phyloP scores from a whole-genome alignment of 2,329 filamentous ascomycete genomes.

The Cyphellophora attinorum region DNA sequence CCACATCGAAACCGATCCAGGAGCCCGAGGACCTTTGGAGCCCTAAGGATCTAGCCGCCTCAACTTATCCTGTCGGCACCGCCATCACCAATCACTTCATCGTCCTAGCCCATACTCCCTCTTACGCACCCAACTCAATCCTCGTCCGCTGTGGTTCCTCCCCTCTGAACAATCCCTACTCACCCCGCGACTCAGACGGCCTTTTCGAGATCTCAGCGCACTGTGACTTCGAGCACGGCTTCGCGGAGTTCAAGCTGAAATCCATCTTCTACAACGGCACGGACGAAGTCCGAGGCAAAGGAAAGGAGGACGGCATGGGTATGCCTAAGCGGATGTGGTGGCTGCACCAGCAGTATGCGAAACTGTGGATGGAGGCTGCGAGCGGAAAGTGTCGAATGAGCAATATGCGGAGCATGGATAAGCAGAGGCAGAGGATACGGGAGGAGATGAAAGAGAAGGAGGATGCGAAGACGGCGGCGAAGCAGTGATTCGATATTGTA shows the following conservation, averaged over 20 bases:
- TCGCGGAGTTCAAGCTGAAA: conserved; percentile 57
- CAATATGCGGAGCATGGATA: conserved; percentile 1
- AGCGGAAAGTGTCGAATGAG: conserved; percentile 23
- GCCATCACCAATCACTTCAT: conserved; percentile 63
- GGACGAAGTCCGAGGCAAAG: conserved; percentile 29
- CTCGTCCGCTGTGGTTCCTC: conserved; percentile 58
- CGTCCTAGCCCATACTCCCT: conserved; percentile 54
- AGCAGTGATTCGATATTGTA: no score
- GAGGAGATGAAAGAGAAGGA: neutral
- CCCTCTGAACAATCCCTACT: conserved; percentile 41
- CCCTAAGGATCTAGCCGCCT: conserved; percentile 42
- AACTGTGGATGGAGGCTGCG: conserved; percentile 47
- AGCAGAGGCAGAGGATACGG: neutral
- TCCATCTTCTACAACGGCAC: conserved; percentile 51
- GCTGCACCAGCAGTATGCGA: conserved; percentile 47
- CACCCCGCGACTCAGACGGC: conserved; percentile 51
- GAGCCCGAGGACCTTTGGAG: conserved; percentile 51
- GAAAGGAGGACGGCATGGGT: conserved; percentile 20
- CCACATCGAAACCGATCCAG: neutral
- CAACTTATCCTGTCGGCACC: conserved; percentile 53
- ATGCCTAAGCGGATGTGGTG: conserved; percentile 25
- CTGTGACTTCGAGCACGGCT: conserved; percentile 48
- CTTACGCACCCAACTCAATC: no score
- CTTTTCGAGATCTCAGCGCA: conserved; percentile 56
- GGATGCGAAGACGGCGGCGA: neutral